Base-by-base conservation (phyloP, 345 rosid species). In the Camelina sativa region DNA sequence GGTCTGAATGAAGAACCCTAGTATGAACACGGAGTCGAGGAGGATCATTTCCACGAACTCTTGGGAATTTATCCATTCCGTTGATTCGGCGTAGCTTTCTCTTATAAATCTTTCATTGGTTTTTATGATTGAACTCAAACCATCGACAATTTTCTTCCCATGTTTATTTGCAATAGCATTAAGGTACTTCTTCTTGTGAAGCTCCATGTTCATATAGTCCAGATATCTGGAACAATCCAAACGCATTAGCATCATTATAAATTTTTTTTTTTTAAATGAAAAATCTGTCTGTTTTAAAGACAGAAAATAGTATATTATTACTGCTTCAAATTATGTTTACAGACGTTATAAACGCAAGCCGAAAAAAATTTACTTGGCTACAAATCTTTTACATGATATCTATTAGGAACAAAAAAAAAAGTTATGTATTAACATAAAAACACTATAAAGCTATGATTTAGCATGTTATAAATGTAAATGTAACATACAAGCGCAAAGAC, bases 121-220 rank as follows among this genome's bases (percentile, higher is more conserved):
- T 37, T 63, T 2, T 32, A 76, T 76, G 60, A 63, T 76, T 69
- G 34, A 76, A 62, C 16, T 37, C 46, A 76, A 55, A 11, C 25
- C 46, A 19, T 25, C 1, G 11, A 76, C 0, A 10, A 23, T 71
- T 13, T 70, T 16, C 12, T 4, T 2, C 67, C 76, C 76, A 69
- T n/a, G 63, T 15, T 1, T 25, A 12, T 11, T 11, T 53, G 44
- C 61, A 34, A 70, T 37, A 11, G 11, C 23, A 2, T 25, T 6
- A 25, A 70, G 71, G 11, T 76, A 70, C 15, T 37, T 76, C 28
- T 23, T 11, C 28, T 76, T 76, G 35, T 56, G 71, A 37, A 8
- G 54, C 47, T 76, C 80, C 80, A 76, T 76, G 30, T 76, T 76
- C 11, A 56, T 37, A 48, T 76, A 76, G 54, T 70, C 71, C 67